Percentiles rank a stretch among this genome's conserved stretches.
Conservation (phyloP, 352 stramenopile genomes). For the Pythium rhizo-oryzae region DNA sequence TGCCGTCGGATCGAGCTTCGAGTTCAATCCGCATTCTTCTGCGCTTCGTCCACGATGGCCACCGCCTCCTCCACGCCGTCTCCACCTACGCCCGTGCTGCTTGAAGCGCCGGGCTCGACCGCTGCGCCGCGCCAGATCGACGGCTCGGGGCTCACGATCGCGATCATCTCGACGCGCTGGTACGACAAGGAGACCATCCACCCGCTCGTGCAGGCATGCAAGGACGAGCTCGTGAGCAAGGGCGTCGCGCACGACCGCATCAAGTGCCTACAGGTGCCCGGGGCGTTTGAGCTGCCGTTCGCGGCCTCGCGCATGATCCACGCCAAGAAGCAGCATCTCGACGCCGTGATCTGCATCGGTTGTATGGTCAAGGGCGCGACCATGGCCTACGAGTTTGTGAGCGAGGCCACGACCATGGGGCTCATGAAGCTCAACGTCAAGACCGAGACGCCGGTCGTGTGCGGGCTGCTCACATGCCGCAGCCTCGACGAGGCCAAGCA, state of each 20-base stretch:
- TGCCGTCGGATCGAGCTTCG: background rate
- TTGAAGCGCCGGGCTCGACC: constrained; percentile 18
- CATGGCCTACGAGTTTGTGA: constrained; percentile 98
- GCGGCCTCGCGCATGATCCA: constrained; percentile 82
- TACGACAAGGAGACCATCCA: constrained; percentile 53
- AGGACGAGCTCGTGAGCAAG: constrained; percentile 57
- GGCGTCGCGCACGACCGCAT: constrained; percentile 54
- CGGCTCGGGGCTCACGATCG: constrained; percentile 40
- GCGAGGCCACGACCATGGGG: constrained; percentile 90
- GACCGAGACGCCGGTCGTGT: constrained; percentile 84
- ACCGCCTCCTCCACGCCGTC: background rate
- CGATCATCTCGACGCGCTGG: constrained; percentile 68
- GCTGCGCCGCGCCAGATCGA: constrained; percentile 10
- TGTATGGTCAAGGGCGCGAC: constrained; percentile 95
- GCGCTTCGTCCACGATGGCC: background rate
- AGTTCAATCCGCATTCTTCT: constrained; percentile 5
- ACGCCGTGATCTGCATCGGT: constrained; percentile 96
- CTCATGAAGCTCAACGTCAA: constrained; percentile 97
- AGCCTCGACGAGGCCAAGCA: constrained; percentile 92
- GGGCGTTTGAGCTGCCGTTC: constrained; percentile 96
- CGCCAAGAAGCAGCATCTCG: constrained; percentile 81
- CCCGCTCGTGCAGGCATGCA: constrained; percentile 52
- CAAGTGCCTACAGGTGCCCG: constrained; percentile 81
- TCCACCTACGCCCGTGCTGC: constrained; percentile 15
- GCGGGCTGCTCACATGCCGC: constrained; percentile 93